Percentiles rank a stretch among this genome's conserved stretches.
These are phyloP conservation scores for Cucumis hystrix DNA, from an alignment of 306 rosid genomes.

Conservation along the genomic window DNA sequence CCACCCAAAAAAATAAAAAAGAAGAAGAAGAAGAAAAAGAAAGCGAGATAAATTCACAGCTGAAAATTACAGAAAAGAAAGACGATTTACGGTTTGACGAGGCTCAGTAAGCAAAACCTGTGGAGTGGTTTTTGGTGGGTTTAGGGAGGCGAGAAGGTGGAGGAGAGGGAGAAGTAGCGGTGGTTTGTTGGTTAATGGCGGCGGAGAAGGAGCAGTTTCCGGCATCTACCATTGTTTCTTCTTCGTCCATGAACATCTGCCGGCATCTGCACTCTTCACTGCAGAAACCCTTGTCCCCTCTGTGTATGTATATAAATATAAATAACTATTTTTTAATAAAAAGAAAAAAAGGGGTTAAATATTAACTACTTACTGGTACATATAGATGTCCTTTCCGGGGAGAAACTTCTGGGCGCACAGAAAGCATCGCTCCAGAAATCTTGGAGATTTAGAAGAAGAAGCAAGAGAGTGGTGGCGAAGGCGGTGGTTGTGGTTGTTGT, in stretches of 20 bases:
- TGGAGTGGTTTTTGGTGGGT: conserved; percentile 26
- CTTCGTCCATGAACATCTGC: conserved; percentile 83
- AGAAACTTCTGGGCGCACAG: conserved; percentile 53
- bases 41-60: neutral
- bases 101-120: conserved; percentile 28
- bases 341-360: neutral
- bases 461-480: neutral
- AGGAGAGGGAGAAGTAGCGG: conserved; percentile 19
- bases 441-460: neutral
- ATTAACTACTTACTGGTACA: conserved; percentile 61
- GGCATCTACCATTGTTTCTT: conserved; percentile 25
- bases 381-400: conserved; percentile 86
- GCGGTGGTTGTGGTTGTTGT: neutral
- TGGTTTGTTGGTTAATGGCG: conserved; percentile 10
- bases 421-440: conserved; percentile 67
- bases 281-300: conserved; percentile 86
- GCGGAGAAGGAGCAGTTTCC: conserved; percentile 39
- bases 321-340: too few species aligned
- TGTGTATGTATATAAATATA: neutral
- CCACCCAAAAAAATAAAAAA: neutral
- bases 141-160: conserved; percentile 23
- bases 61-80: neutral
- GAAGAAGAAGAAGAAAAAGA: too few species aligned
- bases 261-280: conserved; percentile 89
- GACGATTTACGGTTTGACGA: neutral